phyloP scores from a whole-genome alignment of 345 rosid species.

The Pistacia vera region DNA sequence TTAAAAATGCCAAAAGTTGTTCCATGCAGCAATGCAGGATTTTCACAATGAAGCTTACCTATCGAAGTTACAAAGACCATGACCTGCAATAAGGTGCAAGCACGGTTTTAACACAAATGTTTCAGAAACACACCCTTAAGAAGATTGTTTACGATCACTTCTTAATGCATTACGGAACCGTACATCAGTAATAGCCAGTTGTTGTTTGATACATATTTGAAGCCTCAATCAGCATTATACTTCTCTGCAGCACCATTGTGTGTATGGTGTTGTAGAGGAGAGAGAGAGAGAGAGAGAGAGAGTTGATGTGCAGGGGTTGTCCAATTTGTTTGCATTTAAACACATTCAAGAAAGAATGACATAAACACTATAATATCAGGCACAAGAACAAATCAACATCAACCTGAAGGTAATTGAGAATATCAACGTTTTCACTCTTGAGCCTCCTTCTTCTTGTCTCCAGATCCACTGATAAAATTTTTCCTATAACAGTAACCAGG shows the following conservation, averaged over 20 bases:
- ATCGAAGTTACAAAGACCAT: neutral
- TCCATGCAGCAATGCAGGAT: neutral
- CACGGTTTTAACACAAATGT: neutral
- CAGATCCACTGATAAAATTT: conserved; percentile 84
- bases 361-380: neutral
- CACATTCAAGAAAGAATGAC: neutral
- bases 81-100: neutral
- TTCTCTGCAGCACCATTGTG: no score
- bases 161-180: neutral
- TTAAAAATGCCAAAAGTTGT: neutral
- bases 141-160: neutral
- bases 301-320: neutral
- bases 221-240: neutral
- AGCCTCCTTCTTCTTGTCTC: conserved; percentile 86
- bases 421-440: conserved; percentile 72
- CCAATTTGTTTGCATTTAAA: neutral
- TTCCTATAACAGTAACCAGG: conserved; percentile 52
- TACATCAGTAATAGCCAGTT: neutral
- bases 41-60: neutral
- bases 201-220: neutral
- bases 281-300: neutral
- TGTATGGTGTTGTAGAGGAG: no score
- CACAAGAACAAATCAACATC: conserved; percentile 2
- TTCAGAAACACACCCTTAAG: neutral
- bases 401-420: conserved; percentile 76